Conservation (phyloP, 2,329 filamentous ascomycete species). For the Clarireedia sp. region DNA sequence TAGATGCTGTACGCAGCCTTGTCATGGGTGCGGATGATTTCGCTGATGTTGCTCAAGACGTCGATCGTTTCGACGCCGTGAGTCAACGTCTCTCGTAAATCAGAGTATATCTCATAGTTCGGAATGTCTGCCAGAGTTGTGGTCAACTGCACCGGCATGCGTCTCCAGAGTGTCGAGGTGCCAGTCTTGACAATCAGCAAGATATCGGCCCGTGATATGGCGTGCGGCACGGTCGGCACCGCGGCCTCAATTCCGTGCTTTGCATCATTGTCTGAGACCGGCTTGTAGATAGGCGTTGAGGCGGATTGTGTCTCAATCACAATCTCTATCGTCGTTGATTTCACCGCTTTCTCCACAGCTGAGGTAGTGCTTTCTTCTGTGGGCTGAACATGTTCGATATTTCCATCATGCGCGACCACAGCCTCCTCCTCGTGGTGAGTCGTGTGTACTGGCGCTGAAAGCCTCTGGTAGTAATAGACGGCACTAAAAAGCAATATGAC, state of each 20-base stretch:
- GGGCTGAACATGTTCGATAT: neutral
- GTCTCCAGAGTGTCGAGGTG: conserved; percentile 8
- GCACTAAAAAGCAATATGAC: neutral
- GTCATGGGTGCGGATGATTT: conserved; percentile 4
- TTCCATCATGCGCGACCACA: neutral
- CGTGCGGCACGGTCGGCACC: neutral
- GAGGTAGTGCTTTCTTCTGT: neutral
- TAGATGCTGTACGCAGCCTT: neutral
- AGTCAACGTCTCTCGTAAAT: neutral
- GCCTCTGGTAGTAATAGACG: neutral
- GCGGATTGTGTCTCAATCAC: neutral
- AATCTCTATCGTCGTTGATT: neutral
- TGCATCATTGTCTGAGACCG: neutral
- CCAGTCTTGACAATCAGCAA: conserved; percentile 13
- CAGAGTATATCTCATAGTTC: neutral
- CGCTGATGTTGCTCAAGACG: conserved; percentile 5
- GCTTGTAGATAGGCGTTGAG: neutral
- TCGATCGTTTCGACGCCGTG: neutral
- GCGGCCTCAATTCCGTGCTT: neutral
- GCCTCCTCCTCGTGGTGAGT: neutral
- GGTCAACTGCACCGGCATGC: conserved; percentile 11
- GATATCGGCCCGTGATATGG: conserved; percentile 6
- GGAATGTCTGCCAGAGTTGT: conserved; percentile 2
- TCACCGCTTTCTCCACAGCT: neutral
- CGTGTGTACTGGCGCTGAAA: neutral